These are phyloP conservation scores for Magnusiomyces magnusii DNA, from an alignment of 1,139 yeast genomes.

Conservation along the genomic window DNA sequence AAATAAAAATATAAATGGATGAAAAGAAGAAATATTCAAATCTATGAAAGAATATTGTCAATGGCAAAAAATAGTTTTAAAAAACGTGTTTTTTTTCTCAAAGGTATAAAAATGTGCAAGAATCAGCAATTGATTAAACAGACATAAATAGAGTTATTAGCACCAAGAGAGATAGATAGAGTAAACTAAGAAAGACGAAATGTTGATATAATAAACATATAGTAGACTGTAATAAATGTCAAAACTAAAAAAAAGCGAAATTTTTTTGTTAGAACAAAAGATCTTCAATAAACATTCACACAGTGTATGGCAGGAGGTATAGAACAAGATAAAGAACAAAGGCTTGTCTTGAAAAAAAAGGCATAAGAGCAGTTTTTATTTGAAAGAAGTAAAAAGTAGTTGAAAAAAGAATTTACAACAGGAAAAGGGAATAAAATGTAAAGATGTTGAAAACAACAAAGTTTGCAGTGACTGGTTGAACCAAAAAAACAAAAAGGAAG, in stretches of 20 bases:
- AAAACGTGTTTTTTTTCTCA: too few species aligned
- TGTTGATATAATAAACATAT: background rate
- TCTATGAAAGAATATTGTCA: conserved; percentile 31
- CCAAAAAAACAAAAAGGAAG: too few species aligned
- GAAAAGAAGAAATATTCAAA: conserved; percentile 35
- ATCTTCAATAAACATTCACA: too few species aligned
- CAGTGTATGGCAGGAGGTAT: background rate
- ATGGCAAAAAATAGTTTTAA: background rate
- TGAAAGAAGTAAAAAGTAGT: too few species aligned
- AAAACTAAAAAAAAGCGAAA: too few species aligned
- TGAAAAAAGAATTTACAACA: too few species aligned
- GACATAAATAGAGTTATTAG: background rate
- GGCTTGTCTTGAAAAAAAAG: background rate
- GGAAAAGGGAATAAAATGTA: too few species aligned
- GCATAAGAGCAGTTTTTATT: too few species aligned
- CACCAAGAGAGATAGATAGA: background rate
- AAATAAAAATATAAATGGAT: background rate
- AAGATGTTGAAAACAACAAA: too few species aligned
- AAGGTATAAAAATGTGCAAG: background rate
- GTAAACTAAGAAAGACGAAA: background rate
- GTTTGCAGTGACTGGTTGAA: too few species aligned
- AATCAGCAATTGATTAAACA: too few species aligned
- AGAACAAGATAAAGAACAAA: background rate
- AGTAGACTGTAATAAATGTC: background rate
- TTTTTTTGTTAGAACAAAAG: background rate